Percentiles rank a stretch among this genome's conserved stretches.
Evolutionary conservation across 768 basidiomycete genomes (phyloP).

Genomic region (Candolleomyces eurysporus): DNA sequence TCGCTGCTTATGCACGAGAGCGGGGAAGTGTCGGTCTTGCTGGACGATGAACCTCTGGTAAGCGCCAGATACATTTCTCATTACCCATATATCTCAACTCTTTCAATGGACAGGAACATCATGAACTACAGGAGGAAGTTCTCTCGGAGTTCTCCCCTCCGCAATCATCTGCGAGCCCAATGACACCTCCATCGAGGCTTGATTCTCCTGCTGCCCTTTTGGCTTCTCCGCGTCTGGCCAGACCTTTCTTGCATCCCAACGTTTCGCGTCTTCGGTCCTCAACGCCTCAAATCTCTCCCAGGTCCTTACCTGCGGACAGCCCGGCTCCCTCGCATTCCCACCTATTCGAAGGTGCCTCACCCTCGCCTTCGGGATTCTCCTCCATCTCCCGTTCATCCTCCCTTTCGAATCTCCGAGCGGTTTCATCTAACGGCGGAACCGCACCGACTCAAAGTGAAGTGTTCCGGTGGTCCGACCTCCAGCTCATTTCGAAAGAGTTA

Average conservation of each 20-base stretch:
- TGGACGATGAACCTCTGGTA: conserved; percentile 29
- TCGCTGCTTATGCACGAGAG: conserved; percentile 33
- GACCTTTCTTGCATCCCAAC: conserved; percentile 68
- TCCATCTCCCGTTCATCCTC: conserved; percentile 71
- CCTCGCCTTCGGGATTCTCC: conserved; percentile 64
- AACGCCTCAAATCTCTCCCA: conserved; percentile 35
- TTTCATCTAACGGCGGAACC: conserved; percentile 15
- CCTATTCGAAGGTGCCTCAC: conserved; percentile 42
- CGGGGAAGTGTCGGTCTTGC: background rate
- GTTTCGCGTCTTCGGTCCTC: conserved; percentile 79
- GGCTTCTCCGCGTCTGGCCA: conserved; percentile 38
- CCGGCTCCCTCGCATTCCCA: conserved; percentile 43
- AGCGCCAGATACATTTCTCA: conserved; percentile 9
- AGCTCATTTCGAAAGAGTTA: conserved; percentile 54
- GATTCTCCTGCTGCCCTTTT: conserved; percentile 33
- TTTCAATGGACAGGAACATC: conserved; percentile 21
- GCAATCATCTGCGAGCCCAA: conserved; percentile 32
- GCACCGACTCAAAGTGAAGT: conserved; percentile 40
- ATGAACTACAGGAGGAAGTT: conserved; percentile 24
- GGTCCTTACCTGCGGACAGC: conserved; percentile 30
- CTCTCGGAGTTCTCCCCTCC: conserved; percentile 37
- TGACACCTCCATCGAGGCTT: conserved; percentile 37
- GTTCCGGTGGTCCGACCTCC: conserved; percentile 75
- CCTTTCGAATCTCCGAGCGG: conserved; percentile 43
- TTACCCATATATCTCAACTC: conserved; percentile 8